Evolutionary conservation across 2,329 filamentous ascomycete species (phyloP).

Genomic region (Arthroderma sp.): DNA sequence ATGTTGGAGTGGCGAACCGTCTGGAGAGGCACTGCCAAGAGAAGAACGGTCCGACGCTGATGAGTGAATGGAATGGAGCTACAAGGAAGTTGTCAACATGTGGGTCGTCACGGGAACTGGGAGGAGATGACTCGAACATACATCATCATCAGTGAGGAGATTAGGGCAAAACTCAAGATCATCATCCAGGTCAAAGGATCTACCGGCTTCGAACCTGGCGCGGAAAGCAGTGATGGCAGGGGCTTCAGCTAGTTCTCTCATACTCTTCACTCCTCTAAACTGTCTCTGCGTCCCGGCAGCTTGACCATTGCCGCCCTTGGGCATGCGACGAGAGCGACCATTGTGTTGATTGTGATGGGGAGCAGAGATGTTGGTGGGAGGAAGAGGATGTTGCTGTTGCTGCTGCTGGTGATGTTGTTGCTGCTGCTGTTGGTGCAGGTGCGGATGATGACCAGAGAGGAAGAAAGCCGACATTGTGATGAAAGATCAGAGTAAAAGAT

Average conservation of each 20-base stretch:
- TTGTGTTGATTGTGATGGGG: conserved; percentile 66
- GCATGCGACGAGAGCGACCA: conserved; percentile 71
- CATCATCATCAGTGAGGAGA: conserved; percentile 84
- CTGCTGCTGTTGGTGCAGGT: conserved; percentile 37
- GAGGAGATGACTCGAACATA: conserved; percentile 32
- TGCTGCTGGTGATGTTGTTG: conserved; percentile 20
- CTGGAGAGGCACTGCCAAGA: conserved; percentile 83
- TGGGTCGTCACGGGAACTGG: background rate
- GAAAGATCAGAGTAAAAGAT: background rate
- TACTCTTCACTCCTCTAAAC: conserved; percentile 69
- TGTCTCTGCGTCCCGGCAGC: conserved; percentile 52
- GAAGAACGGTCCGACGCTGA: conserved; percentile 85
- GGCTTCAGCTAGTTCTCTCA: conserved; percentile 76
- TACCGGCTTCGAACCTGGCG: conserved; percentile 74
- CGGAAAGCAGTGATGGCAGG: conserved; percentile 65
- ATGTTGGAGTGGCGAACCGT: conserved; percentile 80
- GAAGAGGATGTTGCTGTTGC: conserved; percentile 37
- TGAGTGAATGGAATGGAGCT: conserved; percentile 87
- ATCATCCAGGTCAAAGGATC: conserved; percentile 91
- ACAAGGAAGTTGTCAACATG: conserved; percentile 11
- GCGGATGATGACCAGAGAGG: conserved; percentile 31
- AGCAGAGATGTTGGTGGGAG: conserved; percentile 34
- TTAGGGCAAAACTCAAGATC: conserved; percentile 92
- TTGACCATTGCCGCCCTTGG: conserved; percentile 69
- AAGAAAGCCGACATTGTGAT: conserved; percentile 5